Evolutionary conservation across 2,329 filamentous ascomycete species (phyloP).

Genomic region (Pyricularia sp.): DNA sequence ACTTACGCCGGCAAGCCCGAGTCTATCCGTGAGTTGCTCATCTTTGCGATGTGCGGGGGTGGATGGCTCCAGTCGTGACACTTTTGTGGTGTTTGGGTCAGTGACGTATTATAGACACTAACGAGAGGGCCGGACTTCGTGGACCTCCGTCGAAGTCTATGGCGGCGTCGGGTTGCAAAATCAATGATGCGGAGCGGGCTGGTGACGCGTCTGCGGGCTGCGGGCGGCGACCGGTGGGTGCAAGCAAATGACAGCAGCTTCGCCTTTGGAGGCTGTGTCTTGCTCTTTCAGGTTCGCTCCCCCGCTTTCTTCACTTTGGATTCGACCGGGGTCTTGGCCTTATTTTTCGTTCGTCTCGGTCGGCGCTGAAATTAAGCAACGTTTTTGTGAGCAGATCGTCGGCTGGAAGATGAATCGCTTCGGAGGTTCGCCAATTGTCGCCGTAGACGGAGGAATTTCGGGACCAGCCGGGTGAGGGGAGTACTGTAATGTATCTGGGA

Average conservation of each 20-base stretch:
- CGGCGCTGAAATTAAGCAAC: background rate
- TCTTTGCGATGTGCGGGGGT: slow-evolving; percentile 11
- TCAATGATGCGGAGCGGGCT: background rate
- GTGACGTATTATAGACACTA: background rate
- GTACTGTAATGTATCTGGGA: background rate
- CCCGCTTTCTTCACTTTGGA: background rate
- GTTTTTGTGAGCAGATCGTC: background rate
- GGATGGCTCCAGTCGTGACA: background rate
- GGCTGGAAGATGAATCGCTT: background rate
- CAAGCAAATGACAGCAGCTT: slow-evolving; percentile 2
- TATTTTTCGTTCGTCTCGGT: background rate
- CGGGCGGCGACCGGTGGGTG: background rate
- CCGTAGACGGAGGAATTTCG: background rate
- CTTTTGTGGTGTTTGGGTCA: background rate
- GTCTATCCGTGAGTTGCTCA: slow-evolving; percentile 39
- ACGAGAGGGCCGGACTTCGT: background rate
- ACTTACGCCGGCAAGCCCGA: slow-evolving; percentile 52
- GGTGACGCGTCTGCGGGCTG: background rate
- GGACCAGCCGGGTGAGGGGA: background rate
- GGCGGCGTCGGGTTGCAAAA: background rate
- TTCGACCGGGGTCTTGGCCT: background rate
- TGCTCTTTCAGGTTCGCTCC: slow-evolving; percentile 3
- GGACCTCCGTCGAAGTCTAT: background rate
- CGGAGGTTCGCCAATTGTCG: background rate
- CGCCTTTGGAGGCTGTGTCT: slow-evolving; percentile 4